These are phyloP conservation scores for Chlorella variabilis DNA, from an alignment of 163 green algal species.

Conservation along the genomic window DNA sequence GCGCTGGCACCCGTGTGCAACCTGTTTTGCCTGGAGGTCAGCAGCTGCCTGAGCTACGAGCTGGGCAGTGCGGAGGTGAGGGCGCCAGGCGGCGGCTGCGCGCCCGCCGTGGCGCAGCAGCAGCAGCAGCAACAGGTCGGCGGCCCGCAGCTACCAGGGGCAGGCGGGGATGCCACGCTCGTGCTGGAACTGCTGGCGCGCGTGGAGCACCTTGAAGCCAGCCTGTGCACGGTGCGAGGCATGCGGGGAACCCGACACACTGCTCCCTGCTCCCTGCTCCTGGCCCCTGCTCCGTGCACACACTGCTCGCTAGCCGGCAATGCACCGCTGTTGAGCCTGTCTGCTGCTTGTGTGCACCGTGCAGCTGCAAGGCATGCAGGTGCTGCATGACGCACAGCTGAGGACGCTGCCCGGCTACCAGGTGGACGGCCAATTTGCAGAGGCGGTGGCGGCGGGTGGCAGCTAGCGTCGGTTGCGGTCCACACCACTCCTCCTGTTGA, in stretches of 20 bases:
- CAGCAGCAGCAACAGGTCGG: constrained; percentile 1
- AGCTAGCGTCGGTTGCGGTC: background rate
- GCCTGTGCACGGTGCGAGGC: constrained; percentile 15
- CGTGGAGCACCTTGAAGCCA: constrained; percentile 32
- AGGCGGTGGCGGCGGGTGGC: background rate
- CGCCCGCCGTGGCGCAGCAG: background rate
- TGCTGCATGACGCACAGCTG: constrained; percentile 44
- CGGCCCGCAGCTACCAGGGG: background rate
- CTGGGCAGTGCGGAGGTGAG: constrained; percentile 32
- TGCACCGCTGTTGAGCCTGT: no score
- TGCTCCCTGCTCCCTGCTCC: no score
- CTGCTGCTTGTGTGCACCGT: no score
- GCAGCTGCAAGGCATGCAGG: constrained; percentile 42
- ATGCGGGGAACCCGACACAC: no score
- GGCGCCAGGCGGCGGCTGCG: background rate
- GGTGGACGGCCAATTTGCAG: background rate
- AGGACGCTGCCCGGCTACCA: constrained; percentile 26
- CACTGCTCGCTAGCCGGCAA: no score
- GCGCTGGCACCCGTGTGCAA: background rate
- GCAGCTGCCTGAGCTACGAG: constrained; percentile 30
- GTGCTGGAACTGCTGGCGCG: constrained; percentile 20
- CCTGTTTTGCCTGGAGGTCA: constrained; percentile 19
- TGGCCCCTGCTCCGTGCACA: background rate
- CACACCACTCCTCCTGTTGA: no score
- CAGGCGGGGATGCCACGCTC: background rate